A percentile compares a stretch with the other conserved stretches of the same genome.
phyloP scores from a whole-genome alignment of 805 yeast species.

The Myxozyma lipomycoides region DNA sequence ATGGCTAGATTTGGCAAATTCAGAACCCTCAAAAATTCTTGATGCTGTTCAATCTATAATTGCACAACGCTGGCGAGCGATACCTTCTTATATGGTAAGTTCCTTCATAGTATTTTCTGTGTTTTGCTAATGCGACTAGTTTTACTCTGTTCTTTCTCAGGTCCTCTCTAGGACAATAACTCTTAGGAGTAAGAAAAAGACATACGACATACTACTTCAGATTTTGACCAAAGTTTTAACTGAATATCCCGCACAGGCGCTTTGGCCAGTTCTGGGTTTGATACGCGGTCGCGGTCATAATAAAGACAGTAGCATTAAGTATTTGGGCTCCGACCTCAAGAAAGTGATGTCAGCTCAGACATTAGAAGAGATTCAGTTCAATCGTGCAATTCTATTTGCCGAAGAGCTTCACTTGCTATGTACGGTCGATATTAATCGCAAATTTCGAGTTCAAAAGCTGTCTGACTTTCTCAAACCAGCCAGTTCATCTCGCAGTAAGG shows the following conservation, averaged over 20 bases:
- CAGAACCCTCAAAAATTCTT: conserved; percentile 21
- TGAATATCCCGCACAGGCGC: conserved; percentile 72
- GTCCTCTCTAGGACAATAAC: conserved; percentile 74
- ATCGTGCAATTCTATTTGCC: not conserved
- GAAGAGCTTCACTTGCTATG: not conserved
- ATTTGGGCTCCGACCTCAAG: not conserved
- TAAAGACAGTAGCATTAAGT: not conserved
- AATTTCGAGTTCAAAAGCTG: not conserved
- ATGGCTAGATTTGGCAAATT: conserved; percentile 69
- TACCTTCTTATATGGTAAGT: conserved; percentile 46
- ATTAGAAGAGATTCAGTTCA: not conserved
- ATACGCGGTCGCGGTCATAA: not conserved
- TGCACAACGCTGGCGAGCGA: conserved; percentile 41
- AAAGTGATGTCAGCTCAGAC: not conserved
- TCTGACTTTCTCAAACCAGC: not conserved
- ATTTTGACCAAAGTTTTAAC: conserved; percentile 56
- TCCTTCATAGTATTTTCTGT: not conserved
- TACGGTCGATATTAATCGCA: not conserved
- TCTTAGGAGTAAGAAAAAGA: conserved; percentile 44
- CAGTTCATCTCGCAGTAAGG: not conserved
- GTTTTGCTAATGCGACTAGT: conserved; percentile 31
- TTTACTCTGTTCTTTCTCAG: conserved; percentile 87
- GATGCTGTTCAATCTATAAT: conserved; percentile 14
- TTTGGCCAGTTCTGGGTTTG: conserved; percentile 81
- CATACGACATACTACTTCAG: conserved; percentile 53